Evolutionary conservation across 140 eudicot genomes (phyloP).

Genomic region (Bidens hawaiensis): DNA sequence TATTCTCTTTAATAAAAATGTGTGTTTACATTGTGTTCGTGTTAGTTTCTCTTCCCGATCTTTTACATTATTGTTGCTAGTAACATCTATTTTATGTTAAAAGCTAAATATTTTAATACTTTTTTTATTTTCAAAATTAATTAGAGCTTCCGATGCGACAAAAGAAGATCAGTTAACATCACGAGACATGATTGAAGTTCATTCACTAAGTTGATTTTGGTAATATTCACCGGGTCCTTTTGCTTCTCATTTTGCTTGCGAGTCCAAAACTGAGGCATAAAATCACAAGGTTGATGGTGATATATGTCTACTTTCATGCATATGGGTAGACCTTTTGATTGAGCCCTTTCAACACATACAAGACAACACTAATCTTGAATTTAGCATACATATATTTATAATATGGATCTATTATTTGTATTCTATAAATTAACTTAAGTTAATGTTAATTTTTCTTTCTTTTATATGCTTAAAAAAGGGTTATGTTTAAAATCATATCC

Average conservation of each 20-base stretch:
- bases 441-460: too few species aligned
- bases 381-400: background rate
- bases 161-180: background rate
- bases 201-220: background rate
- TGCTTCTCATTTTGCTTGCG: constrained; percentile 6
- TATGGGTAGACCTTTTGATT: constrained; percentile 10
- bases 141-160: background rate
- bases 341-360: constrained; percentile 16
- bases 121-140: too few species aligned
- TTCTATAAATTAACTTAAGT: too few species aligned
- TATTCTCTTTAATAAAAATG: too few species aligned
- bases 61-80: too few species aligned
- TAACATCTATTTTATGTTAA: too few species aligned
- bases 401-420: background rate
- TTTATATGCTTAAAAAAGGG: too few species aligned
- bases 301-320: constrained; percentile 17
- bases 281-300: constrained; percentile 9
- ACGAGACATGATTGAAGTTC: constrained; percentile 12
- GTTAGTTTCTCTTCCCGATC: too few species aligned
- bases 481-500: too few species aligned
- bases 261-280: constrained; percentile 10
- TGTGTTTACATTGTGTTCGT: too few species aligned
- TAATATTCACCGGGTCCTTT: background rate
- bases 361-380: background rate
- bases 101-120: too few species aligned